A percentile compares a stretch with the other conserved stretches of the same genome.
Evolutionary conservation across 2,329 filamentous ascomycete species (phyloP).

Genomic region (Mycosphaerella sp.): DNA sequence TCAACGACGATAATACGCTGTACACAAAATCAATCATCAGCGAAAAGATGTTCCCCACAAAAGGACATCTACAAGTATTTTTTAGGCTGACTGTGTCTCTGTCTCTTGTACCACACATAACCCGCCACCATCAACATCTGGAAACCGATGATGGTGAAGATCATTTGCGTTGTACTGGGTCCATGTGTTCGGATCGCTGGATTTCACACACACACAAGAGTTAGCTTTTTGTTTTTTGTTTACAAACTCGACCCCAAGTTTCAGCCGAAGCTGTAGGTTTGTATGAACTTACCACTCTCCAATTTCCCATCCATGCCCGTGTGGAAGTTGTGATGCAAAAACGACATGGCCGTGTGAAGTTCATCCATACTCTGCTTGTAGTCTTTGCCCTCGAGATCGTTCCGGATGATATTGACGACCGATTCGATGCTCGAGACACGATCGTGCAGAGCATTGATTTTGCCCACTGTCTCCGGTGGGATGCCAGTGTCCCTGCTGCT

Average conservation of each 20-base stretch:
- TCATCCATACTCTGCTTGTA: slow-evolving; percentile 50
- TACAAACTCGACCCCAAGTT: background rate
- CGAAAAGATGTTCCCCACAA: background rate
- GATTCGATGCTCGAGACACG: slow-evolving; percentile 42
- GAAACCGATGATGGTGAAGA: slow-evolving; percentile 66
- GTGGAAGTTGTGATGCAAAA: slow-evolving; percentile 43
- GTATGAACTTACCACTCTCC: slow-evolving; percentile 1
- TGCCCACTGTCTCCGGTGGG: slow-evolving; percentile 18
- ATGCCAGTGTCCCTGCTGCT: slow-evolving; percentile 30
- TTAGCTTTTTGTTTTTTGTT: background rate
- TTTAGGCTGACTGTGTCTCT: slow-evolving; percentile 70
- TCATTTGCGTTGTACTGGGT: slow-evolving; percentile 54
- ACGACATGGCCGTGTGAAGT: slow-evolving; percentile 47
- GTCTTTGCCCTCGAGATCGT: slow-evolving; percentile 52
- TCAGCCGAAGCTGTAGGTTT: background rate
- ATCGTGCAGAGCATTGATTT: slow-evolving; percentile 18
- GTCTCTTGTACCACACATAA: slow-evolving; percentile 75
- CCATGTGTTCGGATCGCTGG: slow-evolving; percentile 33
- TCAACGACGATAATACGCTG: background rate
- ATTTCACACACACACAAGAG: background rate
- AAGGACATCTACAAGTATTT: slow-evolving; percentile 63
- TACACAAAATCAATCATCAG: slow-evolving; percentile 4
- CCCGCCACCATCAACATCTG: slow-evolving; percentile 63
- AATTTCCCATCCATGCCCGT: slow-evolving; percentile 44
- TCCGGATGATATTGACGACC: slow-evolving; percentile 45